Evolutionary conservation across 148 eudicot species (phyloP).

Genomic region (Euryodendron excelsum): DNA sequence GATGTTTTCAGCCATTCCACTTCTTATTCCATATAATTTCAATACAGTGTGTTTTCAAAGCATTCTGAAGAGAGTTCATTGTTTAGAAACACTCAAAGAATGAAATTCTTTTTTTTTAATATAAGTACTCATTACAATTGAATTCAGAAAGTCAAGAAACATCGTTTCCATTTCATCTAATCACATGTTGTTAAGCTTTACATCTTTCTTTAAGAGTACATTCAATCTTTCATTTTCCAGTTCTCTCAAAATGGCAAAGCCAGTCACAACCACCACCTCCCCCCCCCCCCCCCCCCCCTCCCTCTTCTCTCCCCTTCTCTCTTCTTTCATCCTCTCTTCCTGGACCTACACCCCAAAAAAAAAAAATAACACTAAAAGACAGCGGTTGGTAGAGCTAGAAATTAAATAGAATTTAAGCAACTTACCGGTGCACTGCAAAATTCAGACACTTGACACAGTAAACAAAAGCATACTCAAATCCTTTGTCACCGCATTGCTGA

Average conservation of each 20-base stretch:
- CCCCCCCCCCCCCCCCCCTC: no score
- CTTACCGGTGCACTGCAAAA: slow-evolving; percentile 58
- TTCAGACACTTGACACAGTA: slow-evolving; percentile 52
- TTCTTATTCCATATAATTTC: neutral
- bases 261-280: no score
- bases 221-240: neutral
- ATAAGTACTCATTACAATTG: no score
- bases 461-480: slow-evolving; percentile 45
- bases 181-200: neutral
- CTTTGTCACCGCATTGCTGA: slow-evolving; percentile 57
- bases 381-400: neutral
- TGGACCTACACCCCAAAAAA: neutral
- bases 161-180: neutral
- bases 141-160: neutral
- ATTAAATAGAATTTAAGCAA: neutral
- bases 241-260: neutral
- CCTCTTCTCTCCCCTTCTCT: no score
- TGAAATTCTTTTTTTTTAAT: neutral
- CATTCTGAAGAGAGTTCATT: neutral
- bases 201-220: neutral
- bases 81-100: neutral
- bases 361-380: neutral
- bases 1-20: neutral
- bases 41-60: neutral
- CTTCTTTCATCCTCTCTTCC: neutral